Base-by-base conservation (phyloP, 148 eudicot genomes). In the Drosera capensis region DNA sequence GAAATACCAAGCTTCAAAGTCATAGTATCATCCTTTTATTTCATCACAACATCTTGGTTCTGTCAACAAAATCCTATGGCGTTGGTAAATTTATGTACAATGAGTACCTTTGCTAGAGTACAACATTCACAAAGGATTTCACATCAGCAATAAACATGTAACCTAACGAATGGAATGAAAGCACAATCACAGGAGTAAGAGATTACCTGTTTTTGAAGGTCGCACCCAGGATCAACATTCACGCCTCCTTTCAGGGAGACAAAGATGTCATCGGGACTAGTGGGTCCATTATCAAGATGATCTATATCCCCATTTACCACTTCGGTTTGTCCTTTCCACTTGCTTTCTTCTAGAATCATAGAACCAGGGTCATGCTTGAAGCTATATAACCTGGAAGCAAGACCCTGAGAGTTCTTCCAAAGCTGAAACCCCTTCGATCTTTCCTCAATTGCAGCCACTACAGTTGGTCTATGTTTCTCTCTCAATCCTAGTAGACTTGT, bases 161-260 rank as follows among this genome's bases (percentile, higher is more conserved):
- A n/a, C n/a, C n/a, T n/a, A n/a, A n/a, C n/a, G n/a, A n/a, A n/a
- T n/a, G n/a, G n/a, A n/a, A n/a, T n/a, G n/a, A n/a, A n/a, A n/a
- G n/a, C n/a, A n/a, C n/a, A n/a, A n/a, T n/a, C n/a, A n/a, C n/a
- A 16, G 52, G 38, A 7, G 29, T 15, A 56, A n/a, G 1, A 35
- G 15, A 64, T 17, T 63, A 92, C 99, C 99, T 92, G 99, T 53
- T 82, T 90, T 49, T 81, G 82, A 64, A 81, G 74, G 71, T 85
- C 85, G 65, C 75, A 68, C 46, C 65, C 71, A 52, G 85, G 72
- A 58, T 76, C 72, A 25, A 57, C 46, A 44, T 83, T 90, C 36
- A 55, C 61, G 42, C 55, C 66, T 41, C 69, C 95, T 15, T 61
- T 38, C 48, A 60, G 15, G 44, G 65, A 51, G 63, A 68, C 40